Percentiles rank a stretch among this genome's conserved stretches.
Conservation (phyloP, 1,284 basidiomycete genomes). For the Cystobasidium slooffiae region DNA sequence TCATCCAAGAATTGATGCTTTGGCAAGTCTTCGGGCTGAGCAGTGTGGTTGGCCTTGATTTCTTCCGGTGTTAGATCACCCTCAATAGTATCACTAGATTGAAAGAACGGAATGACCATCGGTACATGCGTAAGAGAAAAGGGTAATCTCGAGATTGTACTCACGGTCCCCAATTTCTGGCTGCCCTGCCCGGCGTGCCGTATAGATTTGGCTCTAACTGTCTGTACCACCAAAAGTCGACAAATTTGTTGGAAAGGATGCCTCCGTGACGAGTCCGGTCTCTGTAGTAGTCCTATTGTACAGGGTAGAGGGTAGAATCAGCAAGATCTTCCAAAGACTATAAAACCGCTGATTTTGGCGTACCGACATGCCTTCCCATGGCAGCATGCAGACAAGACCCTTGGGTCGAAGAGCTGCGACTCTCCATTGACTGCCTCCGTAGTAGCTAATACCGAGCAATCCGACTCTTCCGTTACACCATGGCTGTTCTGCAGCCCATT, state of each 20-base stretch:
- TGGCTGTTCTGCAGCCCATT: constrained; percentile 56
- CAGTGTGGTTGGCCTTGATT: constrained; percentile 51
- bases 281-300: constrained; percentile 53
- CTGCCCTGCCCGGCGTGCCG: constrained; percentile 49
- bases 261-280: constrained; percentile 56
- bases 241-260: constrained; percentile 54
- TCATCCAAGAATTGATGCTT: constrained; percentile 53
- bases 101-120: neutral
- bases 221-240: constrained; percentile 54
- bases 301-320: too few relatives aligned
- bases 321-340: neutral
- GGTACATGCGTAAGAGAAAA: neutral
- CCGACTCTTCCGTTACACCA: constrained; percentile 57
- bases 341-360: neutral
- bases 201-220: constrained; percentile 56
- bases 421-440: constrained; percentile 55
- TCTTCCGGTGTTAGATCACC: constrained; percentile 53
- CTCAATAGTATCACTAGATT: constrained; percentile 51
- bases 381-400: constrained; percentile 56
- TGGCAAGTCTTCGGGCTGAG: constrained; percentile 54
- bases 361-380: constrained; percentile 55
- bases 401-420: constrained; percentile 56
- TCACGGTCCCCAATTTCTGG: constrained; percentile 47
- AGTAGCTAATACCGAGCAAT: constrained; percentile 56
- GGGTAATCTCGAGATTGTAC: neutral